Conservation (phyloP, 352 stramenopile genomes). For the Pilasporangium apinafurcum region DNA sequence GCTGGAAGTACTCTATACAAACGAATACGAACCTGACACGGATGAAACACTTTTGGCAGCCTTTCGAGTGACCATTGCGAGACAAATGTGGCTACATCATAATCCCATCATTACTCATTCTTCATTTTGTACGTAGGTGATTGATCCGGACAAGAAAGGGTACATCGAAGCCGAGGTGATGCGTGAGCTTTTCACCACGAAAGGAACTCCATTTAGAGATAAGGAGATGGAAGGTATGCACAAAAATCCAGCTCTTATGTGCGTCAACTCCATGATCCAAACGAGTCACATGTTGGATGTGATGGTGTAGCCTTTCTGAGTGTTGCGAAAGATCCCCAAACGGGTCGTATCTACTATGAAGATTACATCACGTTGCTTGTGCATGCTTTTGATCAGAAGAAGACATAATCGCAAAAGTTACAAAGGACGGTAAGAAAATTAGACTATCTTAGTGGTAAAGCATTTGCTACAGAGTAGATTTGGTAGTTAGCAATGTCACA, state of each 20-base stretch:
- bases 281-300: background rate
- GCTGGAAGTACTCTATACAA: conserved; percentile 87
- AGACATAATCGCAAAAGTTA: conserved; percentile 9
- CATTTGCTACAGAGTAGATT: no score
- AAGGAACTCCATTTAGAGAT: conserved; percentile 86
- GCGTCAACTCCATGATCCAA: background rate
- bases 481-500: no score
- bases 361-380: conserved; percentile 85
- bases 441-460: no score
- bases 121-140: conserved; percentile 17
- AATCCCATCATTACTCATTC: background rate
- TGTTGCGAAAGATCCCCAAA: conserved; percentile 78
- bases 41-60: conserved; percentile 84
- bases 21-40: conserved; percentile 85
- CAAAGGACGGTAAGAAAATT: no score
- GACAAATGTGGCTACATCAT: background rate
- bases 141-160: conserved; percentile 75
- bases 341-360: conserved; percentile 88
- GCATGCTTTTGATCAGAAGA: conserved; percentile 44
- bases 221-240: conserved; percentile 84
- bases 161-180: conserved; percentile 89
- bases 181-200: conserved; percentile 83
- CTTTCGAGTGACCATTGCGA: conserved; percentile 64
- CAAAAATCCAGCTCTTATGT: background rate
- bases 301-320: conserved; percentile 58